Base-by-base conservation (phyloP, 352 stramenopile genomes). In the Pythium pectinolyticum region DNA sequence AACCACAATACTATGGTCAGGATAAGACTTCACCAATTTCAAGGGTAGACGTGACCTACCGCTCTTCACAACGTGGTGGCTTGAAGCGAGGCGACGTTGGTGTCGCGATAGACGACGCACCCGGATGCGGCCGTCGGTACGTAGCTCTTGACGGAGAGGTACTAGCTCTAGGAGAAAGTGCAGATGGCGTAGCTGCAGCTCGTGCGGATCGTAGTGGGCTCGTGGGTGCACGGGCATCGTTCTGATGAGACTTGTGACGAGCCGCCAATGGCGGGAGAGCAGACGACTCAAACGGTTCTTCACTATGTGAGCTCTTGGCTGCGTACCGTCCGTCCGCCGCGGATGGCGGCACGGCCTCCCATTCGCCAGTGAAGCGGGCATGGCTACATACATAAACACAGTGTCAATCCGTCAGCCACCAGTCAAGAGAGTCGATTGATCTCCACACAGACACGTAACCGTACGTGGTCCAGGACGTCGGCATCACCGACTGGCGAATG, bases 401-500 rank as follows among this genome's bases (percentile, higher is more conserved):
- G 24, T 24, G 28, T 43, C 14, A 50, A 31, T 47, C 19, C n/a
- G n/a, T n/a, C n/a, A n/a, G n/a, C n/a, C n/a, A n/a, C n/a, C n/a
- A n/a, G n/a, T n/a, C n/a, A n/a, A n/a, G n/a, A 39, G 39, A 32
- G 50, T 22, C 5, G 25, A 47, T 25, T 24, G 31, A 49, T 24
- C 10, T 10, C 4, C 15, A 43, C 2, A 34, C 12, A 17, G n/a
- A 6, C 17, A 2, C 6, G 14, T 17, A 10, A 19, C 62, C 66
- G 39, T 67, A 93, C 84, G 70, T 81, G 46, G 66, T 68, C 77
- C 79, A 90, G 19, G 75, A 78, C n/a, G 75, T 67, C 14, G 82
- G 82, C 54, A 90, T 74, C 32, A 93, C 70, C 0, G 84, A 89
- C 61, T 90, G 84, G 5, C 80, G 78, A 51, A 93, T 90, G 62